Percentiles rank a stretch among this genome's conserved stretches.
These are phyloP conservation scores for Monilinia aucupariae DNA, from an alignment of 2,329 filamentous ascomycete genomes.

Conservation along the genomic window DNA sequence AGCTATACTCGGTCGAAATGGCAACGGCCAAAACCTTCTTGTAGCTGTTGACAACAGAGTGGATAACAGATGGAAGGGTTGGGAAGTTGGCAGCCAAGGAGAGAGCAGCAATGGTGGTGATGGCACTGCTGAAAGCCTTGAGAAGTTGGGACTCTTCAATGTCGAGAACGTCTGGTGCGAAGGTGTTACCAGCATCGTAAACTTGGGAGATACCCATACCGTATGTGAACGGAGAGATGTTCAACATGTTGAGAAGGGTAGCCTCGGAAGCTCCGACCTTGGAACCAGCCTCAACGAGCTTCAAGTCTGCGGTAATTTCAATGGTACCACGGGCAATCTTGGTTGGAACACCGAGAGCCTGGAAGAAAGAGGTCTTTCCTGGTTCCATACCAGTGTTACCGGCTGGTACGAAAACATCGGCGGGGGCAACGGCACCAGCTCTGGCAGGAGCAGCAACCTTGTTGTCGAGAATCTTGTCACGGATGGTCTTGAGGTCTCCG, in stretches of 20 bases:
- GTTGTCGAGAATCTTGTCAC: conserved; percentile 93
- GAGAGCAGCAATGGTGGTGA: conserved; percentile 81
- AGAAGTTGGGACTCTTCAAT: conserved; percentile 94
- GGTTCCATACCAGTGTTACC: conserved; percentile 99
- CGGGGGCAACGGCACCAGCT: conserved; percentile 92
- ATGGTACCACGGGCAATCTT: conserved; percentile 99
- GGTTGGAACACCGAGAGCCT: conserved; percentile 99
- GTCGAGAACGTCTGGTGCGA: conserved; percentile 80
- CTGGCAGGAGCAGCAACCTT: conserved; percentile 95
- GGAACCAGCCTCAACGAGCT: conserved; percentile 86
- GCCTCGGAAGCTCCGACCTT: conserved; percentile 99
- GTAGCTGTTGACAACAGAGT: conserved; percentile 96
- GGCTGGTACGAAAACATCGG: conserved; percentile 89
- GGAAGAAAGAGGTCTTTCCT: conserved; percentile 99
- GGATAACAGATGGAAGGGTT: conserved; percentile 90
- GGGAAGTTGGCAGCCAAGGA: conserved; percentile 94
- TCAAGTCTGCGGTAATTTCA: conserved; percentile 97
- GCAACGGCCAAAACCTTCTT: conserved; percentile 93
- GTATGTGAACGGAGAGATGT: conserved; percentile 99
- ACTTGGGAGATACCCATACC: conserved; percentile 95
- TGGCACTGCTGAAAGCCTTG: conserved; percentile 70
- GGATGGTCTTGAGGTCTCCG: conserved; percentile 81
- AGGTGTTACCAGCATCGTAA: conserved; percentile 95
- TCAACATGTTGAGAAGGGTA: conserved; percentile 98
- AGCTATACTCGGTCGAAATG: conserved; percentile 83